Evolutionary conservation across 2,329 filamentous ascomycete genomes (phyloP), one percentile per base, ranked within the genome.

Genomic region (Apiospora saccharicola): DNA sequence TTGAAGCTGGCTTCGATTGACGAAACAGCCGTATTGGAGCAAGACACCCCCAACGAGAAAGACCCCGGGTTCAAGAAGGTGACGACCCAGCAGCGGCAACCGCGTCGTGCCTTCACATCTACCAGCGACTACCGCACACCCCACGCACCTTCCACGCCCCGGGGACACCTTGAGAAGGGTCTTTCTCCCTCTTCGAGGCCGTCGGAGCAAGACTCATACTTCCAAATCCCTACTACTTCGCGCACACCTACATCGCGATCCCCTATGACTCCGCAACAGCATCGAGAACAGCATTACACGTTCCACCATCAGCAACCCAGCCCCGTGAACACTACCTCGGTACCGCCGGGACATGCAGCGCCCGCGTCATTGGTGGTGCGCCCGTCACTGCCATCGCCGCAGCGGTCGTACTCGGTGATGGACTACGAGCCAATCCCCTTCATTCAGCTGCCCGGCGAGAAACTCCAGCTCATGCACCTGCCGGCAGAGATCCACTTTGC

Each of bases 351-450:
- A 51, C 68, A 74, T 30, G 71, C 68, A 13, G 57, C 30, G 22
- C 16, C 30, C 19, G 26, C 4, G 34, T 4, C 57, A 22, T 74
- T 79, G 34, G 75, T 71, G 24, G 74, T 73, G 43, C 79, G 83
- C 37, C 83, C 81, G 16, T 75, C 77, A 70, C 78, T 88, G 44
- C 83, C 84, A 13, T 81, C 85, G 22, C 88, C 88, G 14, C 87
- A 86, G 34, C 85, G 89, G 41, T 90, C 89, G 14, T 89, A 90
- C 79, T 90, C 89, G 12, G 87, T 90, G n/a, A 90, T 86, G 78
- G 88, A 90, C 79, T 86, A 88, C 71, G 88, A 90, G 78, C 89
- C 89, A 0, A 77, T 85, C n/a, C 84, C 86, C 12, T 83, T 85
- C 71, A 86, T 84, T 69, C 86, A 88, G 69, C 82, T 80, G 69